Percentiles rank a stretch among this genome's conserved stretches.
These are phyloP conservation scores for Berberis vulgaris DNA, from an alignment of 164 flowering plant species.

Conservation along the genomic window DNA sequence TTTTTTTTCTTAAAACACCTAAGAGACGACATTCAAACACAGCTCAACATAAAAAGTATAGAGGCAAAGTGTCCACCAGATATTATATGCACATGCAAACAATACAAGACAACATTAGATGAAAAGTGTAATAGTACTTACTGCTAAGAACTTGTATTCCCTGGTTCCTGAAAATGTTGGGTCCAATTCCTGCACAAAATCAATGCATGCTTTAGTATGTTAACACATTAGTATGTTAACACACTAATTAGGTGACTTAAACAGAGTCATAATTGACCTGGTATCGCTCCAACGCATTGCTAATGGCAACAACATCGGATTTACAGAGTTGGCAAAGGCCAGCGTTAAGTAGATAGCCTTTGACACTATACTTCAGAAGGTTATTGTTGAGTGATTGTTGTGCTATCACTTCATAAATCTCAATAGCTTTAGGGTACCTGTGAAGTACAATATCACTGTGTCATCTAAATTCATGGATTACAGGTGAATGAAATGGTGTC, in stretches of 20 bases:
- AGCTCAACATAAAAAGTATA: no score
- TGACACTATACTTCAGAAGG: slow-evolving; percentile 78
- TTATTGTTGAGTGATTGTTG: slow-evolving; percentile 60
- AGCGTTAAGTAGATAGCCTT: slow-evolving; percentile 82
- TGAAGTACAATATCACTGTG: background rate
- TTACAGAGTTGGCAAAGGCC: slow-evolving; percentile 90
- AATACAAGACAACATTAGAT: background rate
- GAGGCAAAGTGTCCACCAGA: no score
- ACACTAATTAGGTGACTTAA: background rate
- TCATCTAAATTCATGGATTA: background rate
- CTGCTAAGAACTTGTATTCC: slow-evolving; percentile 60
- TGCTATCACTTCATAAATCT: slow-evolving; percentile 81
- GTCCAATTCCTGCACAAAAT: slow-evolving; percentile 66
- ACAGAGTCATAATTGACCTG: slow-evolving; percentile 38
- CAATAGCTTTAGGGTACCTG: slow-evolving; percentile 55
- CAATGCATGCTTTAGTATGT: no score
- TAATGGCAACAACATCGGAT: slow-evolving; percentile 71
- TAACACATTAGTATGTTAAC: no score
- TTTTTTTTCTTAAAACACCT: no score
- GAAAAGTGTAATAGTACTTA: slow-evolving; percentile 22
- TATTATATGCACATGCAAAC: background rate
- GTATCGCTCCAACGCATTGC: slow-evolving; percentile 72
- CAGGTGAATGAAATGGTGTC: no score
- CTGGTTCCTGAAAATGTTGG: slow-evolving; percentile 88
- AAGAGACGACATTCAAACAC: no score